These are phyloP conservation scores for Aechmea fasciata DNA, from an alignment of 176 grass and related monocot species.

Conservation along the genomic window DNA sequence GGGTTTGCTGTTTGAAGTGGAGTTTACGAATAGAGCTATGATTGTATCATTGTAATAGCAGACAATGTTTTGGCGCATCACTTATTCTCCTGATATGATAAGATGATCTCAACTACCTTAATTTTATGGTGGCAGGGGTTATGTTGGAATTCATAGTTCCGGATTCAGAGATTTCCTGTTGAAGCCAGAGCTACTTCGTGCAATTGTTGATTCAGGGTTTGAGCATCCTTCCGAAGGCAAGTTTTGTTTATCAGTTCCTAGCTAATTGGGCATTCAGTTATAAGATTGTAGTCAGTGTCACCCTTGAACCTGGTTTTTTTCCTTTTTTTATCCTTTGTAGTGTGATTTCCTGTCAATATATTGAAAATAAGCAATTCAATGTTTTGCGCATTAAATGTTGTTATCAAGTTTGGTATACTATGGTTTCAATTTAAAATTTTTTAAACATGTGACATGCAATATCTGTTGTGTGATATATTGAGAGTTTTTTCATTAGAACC, in stretches of 20 bases:
- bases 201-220: slow-evolving; percentile 95
- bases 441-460: too few species aligned
- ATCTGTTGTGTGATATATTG: too few species aligned
- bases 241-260: not conserved
- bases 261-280: too few species aligned
- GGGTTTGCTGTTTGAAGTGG: too few species aligned
- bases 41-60: too few species aligned
- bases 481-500: too few species aligned
- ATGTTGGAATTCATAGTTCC: slow-evolving; percentile 98
- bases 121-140: slow-evolving; percentile 41
- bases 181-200: slow-evolving; percentile 92
- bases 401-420: too few species aligned
- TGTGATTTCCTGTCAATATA: not conserved
- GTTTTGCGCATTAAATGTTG: too few species aligned
- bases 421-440: too few species aligned
- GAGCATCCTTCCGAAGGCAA: slow-evolving; percentile 99
- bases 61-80: not conserved
- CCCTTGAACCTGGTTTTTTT: too few species aligned
- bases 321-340: not conserved
- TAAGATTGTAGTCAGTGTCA: too few species aligned
- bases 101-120: not conserved
- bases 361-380: slow-evolving; percentile 1
- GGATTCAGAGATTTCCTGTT: slow-evolving; percentile 96
- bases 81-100: not conserved
- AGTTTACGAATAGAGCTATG: too few species aligned